Evolutionary conservation across 768 basidiomycete species (phyloP), one percentile per base, ranked within the genome.

Genomic region (Coprinopsis marcescibilis): DNA sequence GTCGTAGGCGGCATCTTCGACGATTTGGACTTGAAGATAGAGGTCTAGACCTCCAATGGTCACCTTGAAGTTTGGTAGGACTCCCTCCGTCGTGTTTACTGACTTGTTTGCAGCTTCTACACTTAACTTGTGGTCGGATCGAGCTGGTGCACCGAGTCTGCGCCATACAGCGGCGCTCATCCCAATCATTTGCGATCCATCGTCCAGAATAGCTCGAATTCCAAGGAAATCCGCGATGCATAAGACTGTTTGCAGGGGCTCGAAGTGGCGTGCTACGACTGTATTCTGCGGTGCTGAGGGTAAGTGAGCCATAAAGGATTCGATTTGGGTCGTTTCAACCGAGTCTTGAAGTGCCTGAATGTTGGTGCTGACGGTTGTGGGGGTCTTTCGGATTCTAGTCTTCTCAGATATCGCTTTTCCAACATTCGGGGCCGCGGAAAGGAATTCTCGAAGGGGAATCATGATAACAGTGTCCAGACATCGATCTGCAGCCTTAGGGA

Each of bases 21-120:
- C 49, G 6, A 57, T 49, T 11, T 57, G 54, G n/a, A 52, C 52
- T 40, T 57, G 56, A 4, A 55, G 12, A 30, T 53, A 53, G 21
- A 57, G 44, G 8, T 41, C 43, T 11, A 45, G 35, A 2, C 45
- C 50, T 27, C 55, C 52, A 19, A 56, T 43, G n/a, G 2, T 41
- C 17, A 54, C 23, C 17, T 45, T 45, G 13, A 56, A 29, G 25
- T 56, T 44, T 1, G 30, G 50, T 2, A 50, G 36, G 2, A 56
- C 33, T 5, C 55, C 53, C 14, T 42, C 24, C 1, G 55, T 56
- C 7, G 26, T 3, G 21, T 45, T 36, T 10, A 25, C 38, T 0
- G 48, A 37, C 3, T 15, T 15, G 37, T 50, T 55, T 15, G 48
- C 51, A 7, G 51, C 49, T 25, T 49, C 48, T 36, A 52, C 45